Evolutionary conservation across 2,329 filamentous ascomycete species (phyloP).

Genomic region (Stenocarpella maydis): DNA sequence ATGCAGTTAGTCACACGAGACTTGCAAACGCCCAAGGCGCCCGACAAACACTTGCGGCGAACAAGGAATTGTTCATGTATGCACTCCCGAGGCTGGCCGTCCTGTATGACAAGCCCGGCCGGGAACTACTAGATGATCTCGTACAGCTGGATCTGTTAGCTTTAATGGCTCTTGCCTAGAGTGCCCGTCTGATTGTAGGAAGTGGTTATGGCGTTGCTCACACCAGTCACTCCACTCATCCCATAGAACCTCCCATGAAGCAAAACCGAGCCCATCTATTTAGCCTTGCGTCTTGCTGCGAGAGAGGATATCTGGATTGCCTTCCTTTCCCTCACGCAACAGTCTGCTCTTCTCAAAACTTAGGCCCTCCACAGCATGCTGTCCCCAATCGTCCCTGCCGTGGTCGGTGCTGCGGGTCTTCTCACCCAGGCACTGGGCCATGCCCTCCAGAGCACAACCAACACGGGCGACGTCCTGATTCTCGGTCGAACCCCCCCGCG

Average conservation of each 20-base stretch:
- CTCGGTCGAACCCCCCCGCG: background rate
- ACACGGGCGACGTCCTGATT: background rate
- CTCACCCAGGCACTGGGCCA: background rate
- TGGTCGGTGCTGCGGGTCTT: background rate
- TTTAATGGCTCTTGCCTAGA: background rate
- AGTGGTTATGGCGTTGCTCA: background rate
- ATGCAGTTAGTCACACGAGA: background rate
- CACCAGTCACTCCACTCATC: background rate
- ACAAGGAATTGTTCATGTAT: background rate
- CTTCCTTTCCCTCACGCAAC: background rate
- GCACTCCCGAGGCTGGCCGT: background rate
- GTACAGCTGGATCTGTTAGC: background rate
- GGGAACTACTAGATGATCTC: background rate
- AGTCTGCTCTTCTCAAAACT: background rate
- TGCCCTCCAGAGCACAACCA: background rate
- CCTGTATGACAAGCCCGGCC: background rate
- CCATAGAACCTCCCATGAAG: no score
- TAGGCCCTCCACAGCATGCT: conserved; percentile 12
- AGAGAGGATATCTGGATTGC: no score
- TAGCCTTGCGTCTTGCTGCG: no score
- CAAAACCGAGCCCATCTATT: no score
- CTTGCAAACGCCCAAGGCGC: background rate
- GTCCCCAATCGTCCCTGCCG: background rate
- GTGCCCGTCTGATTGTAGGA: background rate
- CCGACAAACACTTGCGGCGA: background rate